Evolutionary conservation across 495 filamentous ascomycete species (phyloP), one percentile per base, ranked within the genome.

Genomic region (Aspergillus mulundensis): DNA sequence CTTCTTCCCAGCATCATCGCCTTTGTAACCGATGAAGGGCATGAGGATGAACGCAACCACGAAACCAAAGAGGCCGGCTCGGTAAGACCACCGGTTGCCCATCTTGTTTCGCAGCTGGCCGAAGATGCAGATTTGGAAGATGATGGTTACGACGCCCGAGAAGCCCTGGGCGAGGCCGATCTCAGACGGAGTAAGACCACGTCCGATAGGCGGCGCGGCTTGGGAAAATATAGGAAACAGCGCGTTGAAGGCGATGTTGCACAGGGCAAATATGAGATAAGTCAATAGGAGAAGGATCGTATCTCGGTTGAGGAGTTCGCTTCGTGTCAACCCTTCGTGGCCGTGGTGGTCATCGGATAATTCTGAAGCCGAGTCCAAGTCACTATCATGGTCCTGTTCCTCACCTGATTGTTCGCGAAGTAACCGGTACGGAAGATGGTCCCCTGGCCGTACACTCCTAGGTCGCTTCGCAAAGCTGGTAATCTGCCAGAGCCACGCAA

Each of bases 181-280:
- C 40, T 88, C 88, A 38, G 83, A 78, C 0, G 95, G 88, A 0
- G 81, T 83, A 0, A 97, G 78, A 0, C 79, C 72, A 38, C 95
- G 84, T 18, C 94, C 94, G 0, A 82, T 84, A 0, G 94, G 94
- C 0, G 83, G 81, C 5, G 76, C 65, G 1, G 86, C 83, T 50
- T 90, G 85, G 7, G 83, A 87, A 61, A 97, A 98, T 44, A 97
- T 93, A 0, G 94, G 90, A 61, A 95, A 97, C 1, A 97, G 76
- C 19, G 89, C 89, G 64, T 91, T 94, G 78, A 90, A 96, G 11
- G 89, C 85, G 56, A 95, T 86, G 67, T 96, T 96, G 50, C 85
- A 83, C 23, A 97, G 78, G 50, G 95, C 89, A 66, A 97, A 96
- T 34, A 96, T 85, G 25, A 92, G 75, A 62, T 92, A 95, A 1